Percentiles rank a stretch among this genome's conserved stretches.
These are phyloP conservation scores for Colletotrichum somersetense DNA, from an alignment of 2,329 filamentous ascomycete species.

Conservation along the genomic window DNA sequence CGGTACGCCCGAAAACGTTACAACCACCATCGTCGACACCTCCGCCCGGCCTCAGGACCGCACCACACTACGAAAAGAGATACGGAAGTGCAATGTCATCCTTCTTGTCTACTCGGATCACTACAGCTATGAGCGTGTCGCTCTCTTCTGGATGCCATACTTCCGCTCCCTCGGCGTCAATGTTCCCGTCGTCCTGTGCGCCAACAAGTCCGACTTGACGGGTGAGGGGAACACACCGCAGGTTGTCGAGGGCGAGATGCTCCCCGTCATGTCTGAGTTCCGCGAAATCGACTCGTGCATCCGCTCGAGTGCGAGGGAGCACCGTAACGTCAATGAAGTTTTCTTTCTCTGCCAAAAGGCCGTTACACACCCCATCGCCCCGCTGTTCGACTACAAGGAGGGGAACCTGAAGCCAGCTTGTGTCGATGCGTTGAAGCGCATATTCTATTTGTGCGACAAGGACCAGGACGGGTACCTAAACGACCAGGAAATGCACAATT, in stretches of 20 bases:
- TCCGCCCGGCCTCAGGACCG: constrained; percentile 95
- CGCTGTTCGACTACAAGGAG: constrained; percentile 97
- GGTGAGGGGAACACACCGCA: constrained; percentile 82
- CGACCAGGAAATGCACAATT: constrained; percentile 90
- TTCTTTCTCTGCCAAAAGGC: constrained; percentile 99
- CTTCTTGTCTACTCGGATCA: constrained; percentile 97
- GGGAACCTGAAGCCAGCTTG: constrained; percentile 88
- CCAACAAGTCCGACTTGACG: constrained; percentile 95
- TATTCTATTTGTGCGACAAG: constrained; percentile 97
- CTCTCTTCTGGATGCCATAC: constrained; percentile 98
- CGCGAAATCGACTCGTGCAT: constrained; percentile 99
- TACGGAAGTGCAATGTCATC: constrained; percentile 97
- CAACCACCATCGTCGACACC: constrained; percentile 97
- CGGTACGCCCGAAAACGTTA: constrained; percentile 95
- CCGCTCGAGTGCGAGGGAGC: constrained; percentile 89
- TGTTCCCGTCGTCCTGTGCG: constrained; percentile 94
- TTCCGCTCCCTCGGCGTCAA: constrained; percentile 99
- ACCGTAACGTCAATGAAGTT: constrained; percentile 93
- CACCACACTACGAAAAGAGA: constrained; percentile 89
- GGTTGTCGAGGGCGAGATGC: constrained; percentile 95
- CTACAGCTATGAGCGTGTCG: constrained; percentile 98
- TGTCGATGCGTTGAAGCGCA: constrained; percentile 84
- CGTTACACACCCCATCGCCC: constrained; percentile 95
- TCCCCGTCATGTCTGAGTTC: constrained; percentile 98
- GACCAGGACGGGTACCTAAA: constrained; percentile 95